Evolutionary conservation across 1,284 basidiomycete species (phyloP), one percentile per base, ranked within the genome.

Genomic region (Microbotryomycetes sp.): DNA sequence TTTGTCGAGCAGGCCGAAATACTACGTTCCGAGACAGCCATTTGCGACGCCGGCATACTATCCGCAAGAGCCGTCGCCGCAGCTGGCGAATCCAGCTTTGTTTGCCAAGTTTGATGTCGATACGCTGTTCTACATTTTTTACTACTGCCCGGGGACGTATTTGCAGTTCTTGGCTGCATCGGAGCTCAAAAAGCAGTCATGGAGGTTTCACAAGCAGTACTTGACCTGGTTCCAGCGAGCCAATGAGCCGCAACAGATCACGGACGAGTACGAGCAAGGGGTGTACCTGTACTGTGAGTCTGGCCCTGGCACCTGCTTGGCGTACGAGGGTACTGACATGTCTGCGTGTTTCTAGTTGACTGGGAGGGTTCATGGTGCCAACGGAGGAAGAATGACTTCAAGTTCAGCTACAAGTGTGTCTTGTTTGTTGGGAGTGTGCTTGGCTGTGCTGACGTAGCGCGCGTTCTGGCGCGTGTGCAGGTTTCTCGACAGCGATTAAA

Each of bases 141-240:
- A 99, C 79, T 98, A 91, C 79, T 85, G 91, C 65, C 69, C 66
- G 18, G 70, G 70, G 15, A 72, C 71, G 2, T 72, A 73, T 59
- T 57, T 70, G 51, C 72, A 73, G 64, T 97, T 88, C 77, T 84
- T 97, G 54, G 94, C 96, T 1, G 96, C 96, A 6, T 91, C 91
- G 74, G 96, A 98, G 78, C 80, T 99, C 65, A 98, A 98, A 79
- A 85, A 89, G 63, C 94, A 97, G 76, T 93, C 90, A 59, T 99
- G 96, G 96, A 85, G 96, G 58, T 99, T 98, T 81, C 96, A 98
- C 76, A 91, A 97, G 70, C 97, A 98, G 78, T 99, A 97, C 76
- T 78, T 98, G 65, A 99, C 96, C 45, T 99, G 96, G 96, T 99
- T 99, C 84, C 96, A 98, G 77, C 84, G 96, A 56, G 91, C 97